Evolutionary conservation across 352 stramenopile genomes (phyloP).

Genomic region (Aphanomyces cochlioides): DNA sequence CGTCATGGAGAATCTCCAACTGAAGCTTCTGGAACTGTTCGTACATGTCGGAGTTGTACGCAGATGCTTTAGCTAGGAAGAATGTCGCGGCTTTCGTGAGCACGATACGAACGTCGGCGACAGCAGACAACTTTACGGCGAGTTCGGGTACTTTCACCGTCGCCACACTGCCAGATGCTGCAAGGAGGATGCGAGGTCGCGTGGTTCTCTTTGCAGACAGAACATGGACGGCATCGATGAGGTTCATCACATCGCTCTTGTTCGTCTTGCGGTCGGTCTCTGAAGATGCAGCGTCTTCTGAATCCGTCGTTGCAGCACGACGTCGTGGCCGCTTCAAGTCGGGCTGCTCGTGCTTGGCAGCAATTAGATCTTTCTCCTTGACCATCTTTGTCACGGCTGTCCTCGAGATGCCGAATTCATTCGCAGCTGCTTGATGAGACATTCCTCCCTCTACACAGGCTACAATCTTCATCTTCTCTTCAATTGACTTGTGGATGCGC

Average conservation of each 20-base stretch:
- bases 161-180: slow-evolving; percentile 80
- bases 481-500: slow-evolving; percentile 74
- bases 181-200: slow-evolving; percentile 62
- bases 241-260: background rate
- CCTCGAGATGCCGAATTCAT: slow-evolving; percentile 77
- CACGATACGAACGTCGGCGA: slow-evolving; percentile 72
- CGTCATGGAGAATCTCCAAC: slow-evolving; percentile 59
- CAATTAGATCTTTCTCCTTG: slow-evolving; percentile 45
- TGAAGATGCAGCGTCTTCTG: background rate
- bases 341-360: slow-evolving; percentile 10
- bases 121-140: slow-evolving; percentile 49
- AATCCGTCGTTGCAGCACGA: background rate
- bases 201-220: background rate
- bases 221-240: slow-evolving; percentile 1
- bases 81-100: slow-evolving; percentile 78
- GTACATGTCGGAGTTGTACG: slow-evolving; percentile 62
- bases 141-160: slow-evolving; percentile 86
- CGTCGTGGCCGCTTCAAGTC: background rate
- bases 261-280: background rate
- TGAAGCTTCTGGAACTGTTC: slow-evolving; percentile 40
- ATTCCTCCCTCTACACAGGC: slow-evolving; percentile 73
- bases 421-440: slow-evolving; percentile 65
- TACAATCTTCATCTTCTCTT: slow-evolving; percentile 82
- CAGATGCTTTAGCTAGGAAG: slow-evolving; percentile 70
- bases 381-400: slow-evolving; percentile 85